Evolutionary conservation across 345 rosid species (phyloP).

Genomic region (Corymbia maculata): DNA sequence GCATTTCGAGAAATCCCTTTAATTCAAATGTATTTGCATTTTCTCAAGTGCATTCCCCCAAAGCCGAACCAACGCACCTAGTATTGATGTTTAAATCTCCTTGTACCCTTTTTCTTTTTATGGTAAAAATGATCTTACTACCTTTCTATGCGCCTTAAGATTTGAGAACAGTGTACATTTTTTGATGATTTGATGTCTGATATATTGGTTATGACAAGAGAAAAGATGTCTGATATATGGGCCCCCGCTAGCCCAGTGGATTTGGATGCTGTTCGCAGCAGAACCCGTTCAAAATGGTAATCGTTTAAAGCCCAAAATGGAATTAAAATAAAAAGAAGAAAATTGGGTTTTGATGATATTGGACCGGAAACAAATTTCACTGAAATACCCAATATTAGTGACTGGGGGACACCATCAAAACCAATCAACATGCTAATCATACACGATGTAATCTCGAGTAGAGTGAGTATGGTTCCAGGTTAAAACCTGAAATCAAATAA

Average conservation of each 20-base stretch:
- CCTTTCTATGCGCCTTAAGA: neutral
- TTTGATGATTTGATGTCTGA: neutral
- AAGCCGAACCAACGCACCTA: too few relatives aligned
- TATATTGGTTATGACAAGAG: too few relatives aligned
- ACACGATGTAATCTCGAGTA: neutral
- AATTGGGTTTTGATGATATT: neutral
- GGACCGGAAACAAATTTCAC: neutral
- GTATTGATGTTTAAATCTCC: too few relatives aligned
- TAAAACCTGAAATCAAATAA: too few relatives aligned
- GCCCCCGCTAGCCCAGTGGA: neutral
- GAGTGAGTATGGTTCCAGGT: too few relatives aligned
- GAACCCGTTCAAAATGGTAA: neutral
- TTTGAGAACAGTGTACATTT: neutral
- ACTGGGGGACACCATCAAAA: neutral
- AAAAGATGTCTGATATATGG: neutral
- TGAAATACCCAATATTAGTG: neutral
- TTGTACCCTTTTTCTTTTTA: too few relatives aligned
- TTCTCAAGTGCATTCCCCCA: too few relatives aligned
- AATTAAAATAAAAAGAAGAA: neutral
- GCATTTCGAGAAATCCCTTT: too few relatives aligned
- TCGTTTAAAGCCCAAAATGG: neutral
- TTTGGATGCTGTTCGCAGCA: neutral
- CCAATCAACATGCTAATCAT: neutral
- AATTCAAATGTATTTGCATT: too few relatives aligned
- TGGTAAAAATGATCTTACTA: neutral